Base-by-base conservation (phyloP, 768 basidiomycete species). In the Podaxis sp. region DNA sequence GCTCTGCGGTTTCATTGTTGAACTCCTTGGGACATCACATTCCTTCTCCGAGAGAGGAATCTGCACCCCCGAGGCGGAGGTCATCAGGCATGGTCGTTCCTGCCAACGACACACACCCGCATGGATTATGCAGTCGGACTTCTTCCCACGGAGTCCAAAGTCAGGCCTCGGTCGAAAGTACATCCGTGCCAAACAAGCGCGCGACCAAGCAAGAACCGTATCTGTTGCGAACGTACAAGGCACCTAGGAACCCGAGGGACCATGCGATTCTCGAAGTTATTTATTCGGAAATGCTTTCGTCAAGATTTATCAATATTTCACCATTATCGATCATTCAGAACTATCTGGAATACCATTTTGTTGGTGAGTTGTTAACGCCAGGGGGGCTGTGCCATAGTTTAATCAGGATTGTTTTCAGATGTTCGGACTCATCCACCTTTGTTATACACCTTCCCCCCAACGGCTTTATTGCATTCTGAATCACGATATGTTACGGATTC, bases 391-490 rank as follows among this genome's bases (percentile, higher is more conserved):
- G 19, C 22, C 58, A 24, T 58, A 25, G 61, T 25, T 13, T 24
- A 27, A 55, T 57, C 57, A 41, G 24, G 8, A 5, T 9, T 50
- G 8, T n/a, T 55, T 46, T 1, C 64, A 88, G 90, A 88, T 72
- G 82, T 89, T 24, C 83, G 86, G 4, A 86, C 85, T 0, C 88
- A 88, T 64, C 85, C 84, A 6, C 87, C 89, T 1, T 72, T 90
- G 17, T 76, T 84, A 61, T 76, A 84, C 64, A 79, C 80, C 29
- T 89, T 88, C 69, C 88, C 86, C 38, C 77, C 77, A 2, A 70
- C 72, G 4, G 66, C 71, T 8, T 61, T 63, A 9, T 22, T 62
- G 22, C 61, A 62, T 40, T 62, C 61, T 4, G 61, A 56, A 22
- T 55, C 61, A 15, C 61, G 61, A 13, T 62, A 55, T 51, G 54